These are phyloP conservation scores for Tolypocladium album DNA, from an alignment of 2,329 filamentous ascomycete genomes.

Conservation along the genomic window DNA sequence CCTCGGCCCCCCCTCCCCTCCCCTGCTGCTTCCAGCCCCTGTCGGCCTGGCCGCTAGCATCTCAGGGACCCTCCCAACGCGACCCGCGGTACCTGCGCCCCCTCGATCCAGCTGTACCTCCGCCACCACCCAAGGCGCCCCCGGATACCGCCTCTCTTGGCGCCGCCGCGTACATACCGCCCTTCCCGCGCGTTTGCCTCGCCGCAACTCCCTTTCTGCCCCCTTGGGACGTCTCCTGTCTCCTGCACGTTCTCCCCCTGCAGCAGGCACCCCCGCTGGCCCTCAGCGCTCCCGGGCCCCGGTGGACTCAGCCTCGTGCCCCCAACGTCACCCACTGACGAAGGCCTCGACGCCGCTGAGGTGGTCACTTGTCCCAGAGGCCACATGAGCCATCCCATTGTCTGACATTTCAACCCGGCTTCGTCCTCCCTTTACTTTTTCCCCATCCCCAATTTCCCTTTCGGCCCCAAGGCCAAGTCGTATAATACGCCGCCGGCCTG, in stretches of 20 bases:
- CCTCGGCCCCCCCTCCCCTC: neutral
- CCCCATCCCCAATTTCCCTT: neutral
- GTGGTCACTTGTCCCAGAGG: slow-evolving; percentile 17
- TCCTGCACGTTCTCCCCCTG: neutral
- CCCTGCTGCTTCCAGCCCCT: slow-evolving; percentile 9
- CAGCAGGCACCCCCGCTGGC: slow-evolving; percentile 2
- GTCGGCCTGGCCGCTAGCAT: slow-evolving; percentile 12
- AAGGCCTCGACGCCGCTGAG: slow-evolving; percentile 14
- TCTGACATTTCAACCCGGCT: slow-evolving; percentile 6
- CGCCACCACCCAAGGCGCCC: neutral
- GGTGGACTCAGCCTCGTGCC: slow-evolving; percentile 30
- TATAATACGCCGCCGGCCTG: neutral
- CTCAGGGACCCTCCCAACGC: slow-evolving; percentile 2
- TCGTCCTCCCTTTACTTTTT: slow-evolving; percentile 6
- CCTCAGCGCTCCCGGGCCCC: slow-evolving; percentile 3
- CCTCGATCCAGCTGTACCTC: slow-evolving; percentile 3
- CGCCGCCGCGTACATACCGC: neutral
- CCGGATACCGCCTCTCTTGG: slow-evolving; percentile 2
- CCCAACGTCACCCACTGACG: slow-evolving; percentile 30
- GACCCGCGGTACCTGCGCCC: slow-evolving; percentile 4
- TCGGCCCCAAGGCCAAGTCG: neutral
- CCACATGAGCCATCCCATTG: slow-evolving; percentile 17
- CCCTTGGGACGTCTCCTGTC: neutral
- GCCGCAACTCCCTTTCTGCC: neutral
- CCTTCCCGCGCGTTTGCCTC: neutral